Base-by-base conservation (phyloP, 768 basidiomycete species). In the Gelatoporia subvermispora region DNA sequence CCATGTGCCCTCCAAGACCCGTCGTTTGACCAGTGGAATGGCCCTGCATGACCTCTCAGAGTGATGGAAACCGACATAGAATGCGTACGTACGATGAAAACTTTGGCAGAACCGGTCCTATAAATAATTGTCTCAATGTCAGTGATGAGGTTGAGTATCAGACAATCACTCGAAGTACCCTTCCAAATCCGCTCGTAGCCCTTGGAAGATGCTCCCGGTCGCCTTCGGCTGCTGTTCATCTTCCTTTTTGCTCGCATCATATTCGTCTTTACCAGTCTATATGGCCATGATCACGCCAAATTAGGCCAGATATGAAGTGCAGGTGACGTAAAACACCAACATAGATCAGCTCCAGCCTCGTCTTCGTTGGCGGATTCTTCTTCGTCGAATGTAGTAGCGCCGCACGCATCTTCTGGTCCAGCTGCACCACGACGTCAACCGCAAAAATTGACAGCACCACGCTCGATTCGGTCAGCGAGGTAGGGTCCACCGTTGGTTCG, bases 21-120 rank as follows among this genome's bases (percentile, higher is more conserved):
- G 93, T 95, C 9, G 93, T 95, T 68, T 98, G 95, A 4, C 77
- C 85, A 3, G 93, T 96, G 15, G 91, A 81, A 64, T 94, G 92
- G 13, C 92, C 91, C 88, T 90, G 23, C 44, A 16, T 36, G 11
- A 41, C 18, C 37, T 7, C 20, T 60, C 4, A 57, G 35, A 31
- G 31, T 4, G n/a, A 35, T 23, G 44, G 3, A 38, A 28, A n/a
- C n/a, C n/a, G 18, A 22, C 21, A 10, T 4, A 16, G 21, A 39
- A 20, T 21, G 7, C 10, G 35, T 20, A 64, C 77, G 59, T 59
- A 88, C 88, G 51, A 96, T 93, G 66, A 93, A 96, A n/a, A 94
- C 74, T 21, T 82, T 81, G 2, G 89, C 77, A 34, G 78, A 69
- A 35, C 88, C 88, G 18, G 72, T 67, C 23, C 88, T 88, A 43